Conservation (phyloP, 768 basidiomycete genomes). For the Floccularia luteovirens region DNA sequence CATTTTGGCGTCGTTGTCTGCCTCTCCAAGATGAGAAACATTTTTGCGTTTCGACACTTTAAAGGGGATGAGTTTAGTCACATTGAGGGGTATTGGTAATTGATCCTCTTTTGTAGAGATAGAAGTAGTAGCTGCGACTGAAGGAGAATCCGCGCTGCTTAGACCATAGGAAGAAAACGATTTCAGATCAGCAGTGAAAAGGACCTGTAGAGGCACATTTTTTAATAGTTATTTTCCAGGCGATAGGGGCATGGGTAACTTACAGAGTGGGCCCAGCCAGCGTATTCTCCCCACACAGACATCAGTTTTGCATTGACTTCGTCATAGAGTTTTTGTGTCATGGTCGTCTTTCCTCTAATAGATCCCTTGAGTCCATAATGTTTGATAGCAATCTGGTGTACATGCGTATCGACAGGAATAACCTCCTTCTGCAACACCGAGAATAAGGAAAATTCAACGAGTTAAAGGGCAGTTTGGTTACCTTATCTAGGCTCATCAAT, state of each 20-base stretch:
- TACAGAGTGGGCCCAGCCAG: constrained; percentile 89
- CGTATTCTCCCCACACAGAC: constrained; percentile 72
- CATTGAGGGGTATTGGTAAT: no score
- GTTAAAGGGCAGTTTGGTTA: constrained; percentile 15
- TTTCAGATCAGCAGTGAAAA: constrained; percentile 72
- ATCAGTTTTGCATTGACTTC: constrained; percentile 57
- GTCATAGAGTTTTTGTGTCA: constrained; percentile 76
- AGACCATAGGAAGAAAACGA: constrained; percentile 57
- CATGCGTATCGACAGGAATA: constrained; percentile 94
- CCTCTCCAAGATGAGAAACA: background rate
- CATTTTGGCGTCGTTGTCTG: constrained; percentile 13
- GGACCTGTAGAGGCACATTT: constrained; percentile 33
- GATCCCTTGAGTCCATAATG: constrained; percentile 60
- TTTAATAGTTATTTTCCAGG: constrained; percentile 1
- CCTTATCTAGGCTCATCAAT: constrained; percentile 90
- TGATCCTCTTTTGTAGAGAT: constrained; percentile 6
- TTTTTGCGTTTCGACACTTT: no score
- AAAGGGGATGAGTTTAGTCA: no score
- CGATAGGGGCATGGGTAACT: constrained; percentile 11
- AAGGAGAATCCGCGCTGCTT: constrained; percentile 13
- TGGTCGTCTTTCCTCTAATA: constrained; percentile 37
- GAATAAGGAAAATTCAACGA: constrained; percentile 1
- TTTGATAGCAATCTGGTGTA: constrained; percentile 81
- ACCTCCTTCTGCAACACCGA: constrained; percentile 56
- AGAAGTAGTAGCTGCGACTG: constrained; percentile 5